phyloP scores from a whole-genome alignment of 805 yeast species.

The Priceomyces carsonii region DNA sequence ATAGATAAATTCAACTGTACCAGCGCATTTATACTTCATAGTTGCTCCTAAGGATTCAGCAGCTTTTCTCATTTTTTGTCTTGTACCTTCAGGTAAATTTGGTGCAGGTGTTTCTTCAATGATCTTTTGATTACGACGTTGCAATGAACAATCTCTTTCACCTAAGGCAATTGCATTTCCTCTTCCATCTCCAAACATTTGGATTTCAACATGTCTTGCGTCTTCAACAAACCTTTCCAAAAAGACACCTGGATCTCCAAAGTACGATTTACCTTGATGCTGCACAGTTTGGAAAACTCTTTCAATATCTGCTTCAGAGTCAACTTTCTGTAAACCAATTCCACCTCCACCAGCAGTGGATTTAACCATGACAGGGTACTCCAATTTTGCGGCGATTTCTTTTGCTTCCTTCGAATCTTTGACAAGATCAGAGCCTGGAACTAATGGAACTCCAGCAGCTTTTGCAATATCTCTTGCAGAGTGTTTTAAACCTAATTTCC shows the following conservation, averaged over 20 bases:
- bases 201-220: slow-evolving; percentile 95
- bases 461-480: slow-evolving; percentile 94
- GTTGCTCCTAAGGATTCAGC: slow-evolving; percentile 80
- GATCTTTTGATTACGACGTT: slow-evolving; percentile 94
- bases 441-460: slow-evolving; percentile 91
- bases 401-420: slow-evolving; percentile 71
- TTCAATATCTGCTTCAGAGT: slow-evolving; percentile 75
- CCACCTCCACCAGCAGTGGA: slow-evolving; percentile 99
- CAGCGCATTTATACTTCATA: slow-evolving; percentile 93
- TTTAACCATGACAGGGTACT: slow-evolving; percentile 93
- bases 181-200: slow-evolving; percentile 92
- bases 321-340: slow-evolving; percentile 94
- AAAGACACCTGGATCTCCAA: slow-evolving; percentile 95
- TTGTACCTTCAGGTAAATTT: slow-evolving; percentile 77
- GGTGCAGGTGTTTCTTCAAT: slow-evolving; percentile 99
- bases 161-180: slow-evolving; percentile 94
- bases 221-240: slow-evolving; percentile 92
- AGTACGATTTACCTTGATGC: slow-evolving; percentile 90
- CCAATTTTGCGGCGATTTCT: slow-evolving; percentile 68
- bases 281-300: slow-evolving; percentile 86
- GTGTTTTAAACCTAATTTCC: slow-evolving; percentile 90
- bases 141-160: slow-evolving; percentile 96
- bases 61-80: slow-evolving; percentile 73
- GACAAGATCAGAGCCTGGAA: slow-evolving; percentile 94
- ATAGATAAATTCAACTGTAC: slow-evolving; percentile 94